These are phyloP conservation scores for Coemansia nantahalensis DNA, from an alignment of 192 early-diverging fungal species.

Conservation along the genomic window DNA sequence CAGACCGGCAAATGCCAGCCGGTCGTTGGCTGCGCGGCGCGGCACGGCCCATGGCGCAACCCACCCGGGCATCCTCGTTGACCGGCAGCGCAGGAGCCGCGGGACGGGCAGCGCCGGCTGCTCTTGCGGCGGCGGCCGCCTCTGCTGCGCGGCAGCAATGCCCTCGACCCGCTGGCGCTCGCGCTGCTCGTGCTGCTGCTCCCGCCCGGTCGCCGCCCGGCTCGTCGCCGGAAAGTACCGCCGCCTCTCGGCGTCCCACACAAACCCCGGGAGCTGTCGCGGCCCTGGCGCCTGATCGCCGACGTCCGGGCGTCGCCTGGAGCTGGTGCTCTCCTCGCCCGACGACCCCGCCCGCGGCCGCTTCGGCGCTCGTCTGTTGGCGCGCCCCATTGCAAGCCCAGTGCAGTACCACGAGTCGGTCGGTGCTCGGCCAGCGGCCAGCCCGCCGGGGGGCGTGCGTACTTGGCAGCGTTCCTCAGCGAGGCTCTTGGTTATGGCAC, in stretches of 20 bases:
- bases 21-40: not conserved
- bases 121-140: not conserved
- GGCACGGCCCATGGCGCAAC: not conserved
- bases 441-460: no score
- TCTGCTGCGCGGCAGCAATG: constrained; percentile 6
- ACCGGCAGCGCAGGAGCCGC: constrained; percentile 8
- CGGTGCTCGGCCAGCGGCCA: not conserved
- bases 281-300: not conserved
- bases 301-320: no score
- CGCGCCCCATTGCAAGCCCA: not conserved
- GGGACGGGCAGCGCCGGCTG: constrained; percentile 7
- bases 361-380: constrained; percentile 8
- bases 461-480: no score
- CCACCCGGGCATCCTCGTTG: not conserved
- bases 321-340: not conserved
- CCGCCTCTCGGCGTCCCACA: constrained; percentile 36
- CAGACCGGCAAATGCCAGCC: constrained; percentile 7
- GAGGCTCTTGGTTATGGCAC: no score
- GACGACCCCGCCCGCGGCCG: constrained; percentile 5
- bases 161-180: constrained; percentile 6
- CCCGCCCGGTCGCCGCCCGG: constrained; percentile 19
- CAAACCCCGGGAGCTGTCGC: constrained; percentile 36
- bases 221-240: constrained; percentile 38
- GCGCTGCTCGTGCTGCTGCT: constrained; percentile 21
- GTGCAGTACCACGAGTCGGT: not conserved